Base-by-base conservation (phyloP, 2,329 filamentous ascomycete species). In the Monosporascus sp. region DNA sequence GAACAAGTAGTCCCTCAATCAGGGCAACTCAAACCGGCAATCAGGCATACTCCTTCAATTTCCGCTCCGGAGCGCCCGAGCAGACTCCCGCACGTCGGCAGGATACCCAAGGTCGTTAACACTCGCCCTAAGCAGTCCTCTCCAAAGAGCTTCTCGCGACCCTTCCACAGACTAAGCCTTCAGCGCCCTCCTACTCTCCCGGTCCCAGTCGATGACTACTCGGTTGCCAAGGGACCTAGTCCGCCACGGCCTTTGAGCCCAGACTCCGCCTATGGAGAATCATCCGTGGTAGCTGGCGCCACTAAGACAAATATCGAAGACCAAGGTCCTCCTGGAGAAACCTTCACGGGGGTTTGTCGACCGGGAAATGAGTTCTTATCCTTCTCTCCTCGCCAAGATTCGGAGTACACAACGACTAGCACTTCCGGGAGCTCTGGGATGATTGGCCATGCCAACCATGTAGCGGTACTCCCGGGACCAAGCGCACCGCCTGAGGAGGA, bases 61-160 rank as follows among this genome's bases (percentile, higher is more conserved):
- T 44, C 51, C 49, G 53, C 58, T 3, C 49, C 49, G 41, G 61
- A 58, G 20, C 72, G 74, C 4, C 82, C 82, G 9, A 89, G 84
- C 65, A 81, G 91, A 52, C 74, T 96, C 18, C 84, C 86, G 28
- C 90, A 93, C 60, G 85, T 96, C 47, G 92, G 91, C 8, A 84
- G 92, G 17, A 96, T 96, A 50, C 92, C 92, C 8, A 85, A 85
- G 62, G 90, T 96, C 4, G 78, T 93, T 31, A 89, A 84, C 46
- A 84, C 80, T 47, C 80, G 85, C 51, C 76, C 84, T 37, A 81
- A 87, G 57, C 82, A 82, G 48, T 81, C 83, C 1, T 86, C 89
- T 1, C 82, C 88, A 1, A 86, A 85, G 65, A 96, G 90, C 35
- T 96, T 96, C 68, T 96, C 92, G 3, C 79, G 91, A 8, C 91